These are phyloP conservation scores for Mycena rosella DNA, from an alignment of 768 basidiomycete species.

Conservation along the genomic window DNA sequence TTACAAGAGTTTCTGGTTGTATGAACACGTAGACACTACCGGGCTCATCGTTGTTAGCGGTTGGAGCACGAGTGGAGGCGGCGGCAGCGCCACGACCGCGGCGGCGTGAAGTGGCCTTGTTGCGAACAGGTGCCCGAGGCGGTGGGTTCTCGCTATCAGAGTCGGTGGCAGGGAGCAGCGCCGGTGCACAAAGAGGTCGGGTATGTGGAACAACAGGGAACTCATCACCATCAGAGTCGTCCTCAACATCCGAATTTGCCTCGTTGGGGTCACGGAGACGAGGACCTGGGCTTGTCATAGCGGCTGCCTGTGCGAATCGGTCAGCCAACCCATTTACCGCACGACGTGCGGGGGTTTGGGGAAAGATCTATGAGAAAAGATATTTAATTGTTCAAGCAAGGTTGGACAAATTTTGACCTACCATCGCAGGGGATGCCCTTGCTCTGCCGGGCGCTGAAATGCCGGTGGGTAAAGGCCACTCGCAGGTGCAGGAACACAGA, in stretches of 20 bases:
- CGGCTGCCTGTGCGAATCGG: slow-evolving; percentile 6
- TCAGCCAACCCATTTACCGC: slow-evolving; percentile 8
- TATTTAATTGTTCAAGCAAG: too few species aligned
- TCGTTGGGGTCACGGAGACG: slow-evolving; percentile 2
- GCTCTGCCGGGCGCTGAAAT: too few species aligned
- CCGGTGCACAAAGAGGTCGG: not conserved
- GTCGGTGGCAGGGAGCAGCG: not conserved
- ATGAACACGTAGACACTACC: slow-evolving; percentile 13
- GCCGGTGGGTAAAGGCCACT: too few species aligned
- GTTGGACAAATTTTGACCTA: too few species aligned
- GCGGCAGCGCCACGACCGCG: slow-evolving; percentile 6
- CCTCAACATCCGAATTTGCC: too few species aligned
- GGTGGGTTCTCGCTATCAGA: too few species aligned
- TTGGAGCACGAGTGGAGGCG: slow-evolving; percentile 9
- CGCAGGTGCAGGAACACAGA: too few species aligned
- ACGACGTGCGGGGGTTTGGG: not conserved
- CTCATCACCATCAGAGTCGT: too few species aligned
- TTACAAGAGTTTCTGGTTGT: slow-evolving; percentile 10
- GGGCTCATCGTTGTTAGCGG: slow-evolving; percentile 7
- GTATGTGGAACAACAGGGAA: slow-evolving; percentile 7
- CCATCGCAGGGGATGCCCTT: too few species aligned
- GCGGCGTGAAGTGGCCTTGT: slow-evolving; percentile 5
- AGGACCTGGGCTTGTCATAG: slow-evolving; percentile 19
- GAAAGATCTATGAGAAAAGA: not conserved
- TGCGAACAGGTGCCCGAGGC: not conserved